Percentiles rank a stretch among this genome's conserved stretches.
Conservation (phyloP, 2,329 filamentous ascomycete species). For the Pseudogymnoascus sp. region DNA sequence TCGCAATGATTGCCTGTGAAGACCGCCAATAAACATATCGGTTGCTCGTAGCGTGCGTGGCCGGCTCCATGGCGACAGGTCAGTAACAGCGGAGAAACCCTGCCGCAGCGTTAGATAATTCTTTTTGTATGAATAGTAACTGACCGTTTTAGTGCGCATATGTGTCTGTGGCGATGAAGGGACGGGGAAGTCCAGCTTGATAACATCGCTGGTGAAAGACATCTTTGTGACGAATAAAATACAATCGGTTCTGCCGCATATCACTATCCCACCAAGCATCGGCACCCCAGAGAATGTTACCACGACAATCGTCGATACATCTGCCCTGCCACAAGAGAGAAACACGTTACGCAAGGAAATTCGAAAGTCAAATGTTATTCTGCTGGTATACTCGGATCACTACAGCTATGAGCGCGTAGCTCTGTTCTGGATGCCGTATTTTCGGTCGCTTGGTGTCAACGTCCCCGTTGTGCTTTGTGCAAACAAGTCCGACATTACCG, state of each 20-base stretch:
- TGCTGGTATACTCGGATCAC: slow-evolving; percentile 95
- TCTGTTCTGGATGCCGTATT: slow-evolving; percentile 97
- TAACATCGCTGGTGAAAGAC: slow-evolving; percentile 93
- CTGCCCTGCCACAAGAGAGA: slow-evolving; percentile 86
- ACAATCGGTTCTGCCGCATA: slow-evolving; percentile 85
- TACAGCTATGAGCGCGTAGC: slow-evolving; percentile 98
- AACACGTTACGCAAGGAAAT: slow-evolving; percentile 88
- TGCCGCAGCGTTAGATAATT: not conserved
- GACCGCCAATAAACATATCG: slow-evolving; percentile 1
- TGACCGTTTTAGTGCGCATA: slow-evolving; percentile 59
- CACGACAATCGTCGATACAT: slow-evolving; percentile 96
- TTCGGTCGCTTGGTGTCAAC: slow-evolving; percentile 95
- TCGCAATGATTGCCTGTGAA: slow-evolving; percentile 7
- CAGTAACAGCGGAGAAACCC: not conserved
- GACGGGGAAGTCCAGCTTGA: slow-evolving; percentile 88
- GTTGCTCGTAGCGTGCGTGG: not conserved
- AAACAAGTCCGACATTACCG: slow-evolving; percentile 88
- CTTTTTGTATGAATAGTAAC: not conserved
- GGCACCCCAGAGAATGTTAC: slow-evolving; percentile 95
- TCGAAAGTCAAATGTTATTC: slow-evolving; percentile 91
- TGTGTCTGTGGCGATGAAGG: slow-evolving; percentile 96
- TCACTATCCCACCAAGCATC: slow-evolving; percentile 88
- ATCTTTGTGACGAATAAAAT: slow-evolving; percentile 95
- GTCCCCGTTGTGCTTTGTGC: slow-evolving; percentile 94
- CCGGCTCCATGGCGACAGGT: slow-evolving; percentile 13